Conservation (phyloP, 192 early-diverging fungal species). For the Globomyces pollinis-pini region DNA sequence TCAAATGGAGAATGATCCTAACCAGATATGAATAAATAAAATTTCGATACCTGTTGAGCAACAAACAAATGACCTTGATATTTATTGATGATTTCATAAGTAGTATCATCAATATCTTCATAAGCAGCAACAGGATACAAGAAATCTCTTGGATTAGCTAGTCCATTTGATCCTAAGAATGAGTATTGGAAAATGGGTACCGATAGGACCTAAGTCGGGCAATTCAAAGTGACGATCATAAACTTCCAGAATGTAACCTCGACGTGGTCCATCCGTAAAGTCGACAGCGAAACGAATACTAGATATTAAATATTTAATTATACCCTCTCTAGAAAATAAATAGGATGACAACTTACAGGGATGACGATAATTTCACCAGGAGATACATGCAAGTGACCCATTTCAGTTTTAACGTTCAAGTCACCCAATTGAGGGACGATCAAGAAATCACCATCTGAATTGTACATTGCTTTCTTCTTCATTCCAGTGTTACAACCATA, state of each 20-base stretch:
- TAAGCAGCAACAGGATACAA: conserved; percentile 77
- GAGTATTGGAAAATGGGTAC: too few relatives aligned
- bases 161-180: conserved; percentile 92
- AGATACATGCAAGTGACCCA: conserved; percentile 70
- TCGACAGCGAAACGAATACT: conserved; percentile 76
- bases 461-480: conserved; percentile 72
- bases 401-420: conserved; percentile 86
- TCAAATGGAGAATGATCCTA: conserved; percentile 84
- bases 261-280: conserved; percentile 69
- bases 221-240: conserved; percentile 87
- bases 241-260: conserved; percentile 88
- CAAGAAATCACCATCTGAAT: conserved; percentile 87
- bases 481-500: conserved; percentile 74
- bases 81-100: conserved; percentile 71
- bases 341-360: conserved; percentile 33
- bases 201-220: conserved; percentile 93
- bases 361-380: conserved; percentile 93
- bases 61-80: conserved; percentile 64
- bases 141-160: conserved; percentile 94
- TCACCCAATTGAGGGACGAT: conserved; percentile 88
- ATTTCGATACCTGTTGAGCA: conserved; percentile 30
- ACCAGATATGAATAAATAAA: not conserved
- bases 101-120: conserved; percentile 46
- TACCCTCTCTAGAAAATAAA: not conserved
- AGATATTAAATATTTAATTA: not conserved